Percentiles rank a stretch among this genome's conserved stretches.
Conservation (phyloP, 2,329 filamentous ascomycete species). For the Trichophyton benhamiae region DNA sequence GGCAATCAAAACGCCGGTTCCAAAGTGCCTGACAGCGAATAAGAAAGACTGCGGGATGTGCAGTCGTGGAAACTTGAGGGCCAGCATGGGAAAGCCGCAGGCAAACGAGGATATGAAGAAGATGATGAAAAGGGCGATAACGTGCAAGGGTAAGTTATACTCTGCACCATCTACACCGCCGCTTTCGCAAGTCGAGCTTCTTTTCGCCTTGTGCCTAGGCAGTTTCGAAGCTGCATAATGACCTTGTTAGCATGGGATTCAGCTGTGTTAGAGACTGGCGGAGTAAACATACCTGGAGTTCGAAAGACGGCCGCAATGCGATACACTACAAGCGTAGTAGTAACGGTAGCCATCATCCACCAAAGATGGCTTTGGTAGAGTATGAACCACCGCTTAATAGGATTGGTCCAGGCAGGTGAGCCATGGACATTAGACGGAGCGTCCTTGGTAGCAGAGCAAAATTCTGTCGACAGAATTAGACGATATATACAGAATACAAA, state of each 20-base stretch:
- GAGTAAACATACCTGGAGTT: slow-evolving; percentile 5
- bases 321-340: slow-evolving; percentile 6
- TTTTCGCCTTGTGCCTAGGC: background rate
- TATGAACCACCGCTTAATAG: slow-evolving; percentile 1
- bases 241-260: background rate
- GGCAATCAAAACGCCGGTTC: slow-evolving; percentile 73
- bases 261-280: background rate
- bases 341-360: slow-evolving; percentile 6
- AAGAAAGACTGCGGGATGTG: slow-evolving; percentile 48
- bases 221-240: background rate
- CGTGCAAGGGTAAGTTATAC: slow-evolving; percentile 54
- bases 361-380: slow-evolving; percentile 4
- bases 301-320: slow-evolving; percentile 6
- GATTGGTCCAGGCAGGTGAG: slow-evolving; percentile 4
- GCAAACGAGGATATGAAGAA: slow-evolving; percentile 43
- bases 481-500: background rate
- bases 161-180: slow-evolving; percentile 16
- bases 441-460: slow-evolving; percentile 12
- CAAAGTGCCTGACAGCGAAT: slow-evolving; percentile 60
- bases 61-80: slow-evolving; percentile 45
- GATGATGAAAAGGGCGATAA: slow-evolving; percentile 53
- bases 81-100: slow-evolving; percentile 55
- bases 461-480: slow-evolving; percentile 3
- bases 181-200: slow-evolving; percentile 17
- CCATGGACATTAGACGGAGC: background rate